These are phyloP conservation scores for Chlamydomonas incerta DNA, from an alignment of 139 green algal species.

Conservation along the genomic window DNA sequence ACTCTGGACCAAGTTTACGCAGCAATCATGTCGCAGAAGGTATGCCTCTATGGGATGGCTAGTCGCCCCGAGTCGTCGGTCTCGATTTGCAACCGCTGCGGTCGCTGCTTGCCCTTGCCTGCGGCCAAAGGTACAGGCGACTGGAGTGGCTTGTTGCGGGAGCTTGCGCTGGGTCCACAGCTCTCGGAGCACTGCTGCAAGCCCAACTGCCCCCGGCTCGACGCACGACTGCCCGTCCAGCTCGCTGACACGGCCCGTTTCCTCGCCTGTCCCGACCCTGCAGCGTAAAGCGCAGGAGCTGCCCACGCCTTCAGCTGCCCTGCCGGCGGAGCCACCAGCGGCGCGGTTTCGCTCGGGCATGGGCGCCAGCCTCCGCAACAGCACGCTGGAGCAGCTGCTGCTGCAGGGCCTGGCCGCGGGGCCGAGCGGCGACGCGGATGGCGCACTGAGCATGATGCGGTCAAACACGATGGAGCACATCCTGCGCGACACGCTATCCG, in stretches of 20 bases:
- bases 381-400: constrained; percentile 36
- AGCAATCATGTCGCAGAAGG: constrained; percentile 34
- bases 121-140: no score
- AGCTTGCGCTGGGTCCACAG: neutral
- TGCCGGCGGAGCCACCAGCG: neutral
- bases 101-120: no score
- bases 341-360: constrained; percentile 3
- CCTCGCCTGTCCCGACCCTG: no score
- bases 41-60: neutral
- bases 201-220: neutral
- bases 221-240: no score
- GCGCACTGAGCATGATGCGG: constrained; percentile 25
- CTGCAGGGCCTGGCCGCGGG: neutral
- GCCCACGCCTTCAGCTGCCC: neutral
- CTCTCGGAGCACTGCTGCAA: no score
- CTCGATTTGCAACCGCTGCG: no score
- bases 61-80: no score
- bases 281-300: constrained; percentile 30
- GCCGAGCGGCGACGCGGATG: neutral
- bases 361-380: constrained; percentile 9
- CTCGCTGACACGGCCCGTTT: no score
- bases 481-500: neutral
- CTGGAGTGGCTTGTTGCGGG: neutral
- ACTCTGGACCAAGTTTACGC: constrained; percentile 36
- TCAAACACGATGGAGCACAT: constrained; percentile 41